Evolutionary conservation across 2,329 filamentous ascomycete species (phyloP).

Genomic region (Dactylellina cionopaga): DNA sequence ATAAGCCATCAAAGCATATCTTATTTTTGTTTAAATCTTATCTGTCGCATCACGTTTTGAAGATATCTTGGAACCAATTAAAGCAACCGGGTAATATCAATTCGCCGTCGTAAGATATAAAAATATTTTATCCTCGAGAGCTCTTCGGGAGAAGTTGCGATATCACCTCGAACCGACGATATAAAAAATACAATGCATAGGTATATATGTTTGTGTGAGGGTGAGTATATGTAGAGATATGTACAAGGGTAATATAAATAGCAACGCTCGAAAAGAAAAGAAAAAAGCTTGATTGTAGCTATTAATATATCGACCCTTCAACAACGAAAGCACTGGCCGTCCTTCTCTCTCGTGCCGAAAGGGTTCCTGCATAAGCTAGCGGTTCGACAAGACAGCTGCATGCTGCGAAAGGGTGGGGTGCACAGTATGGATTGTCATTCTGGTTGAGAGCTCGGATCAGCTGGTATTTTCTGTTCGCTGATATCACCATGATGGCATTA

Average conservation of each 20-base stretch:
- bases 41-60: too few relatives aligned
- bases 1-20: too few relatives aligned
- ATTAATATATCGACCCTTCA: slow-evolving; percentile 20
- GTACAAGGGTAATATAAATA: slow-evolving; percentile 27
- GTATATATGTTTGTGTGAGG: too few relatives aligned
- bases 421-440: background rate
- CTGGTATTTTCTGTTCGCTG: background rate
- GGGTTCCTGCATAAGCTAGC: slow-evolving; percentile 52
- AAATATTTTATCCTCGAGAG: too few relatives aligned
- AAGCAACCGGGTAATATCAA: too few relatives aligned
- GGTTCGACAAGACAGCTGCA: slow-evolving; percentile 44
- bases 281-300: slow-evolving; percentile 45
- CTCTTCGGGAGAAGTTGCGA: too few relatives aligned
- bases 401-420: slow-evolving; percentile 22
- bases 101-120: too few relatives aligned
- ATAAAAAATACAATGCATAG: too few relatives aligned
- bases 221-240: too few relatives aligned
- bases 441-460: background rate
- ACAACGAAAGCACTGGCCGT: background rate
- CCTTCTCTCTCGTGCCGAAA: slow-evolving; percentile 28
- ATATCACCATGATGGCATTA: background rate
- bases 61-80: too few relatives aligned
- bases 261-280: slow-evolving; percentile 11
- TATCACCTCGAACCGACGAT: too few relatives aligned
- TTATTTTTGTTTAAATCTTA: too few relatives aligned